phyloP scores from a whole-genome alignment of 2,329 filamentous ascomycete genomes.

The Cercospora nicotianae region DNA sequence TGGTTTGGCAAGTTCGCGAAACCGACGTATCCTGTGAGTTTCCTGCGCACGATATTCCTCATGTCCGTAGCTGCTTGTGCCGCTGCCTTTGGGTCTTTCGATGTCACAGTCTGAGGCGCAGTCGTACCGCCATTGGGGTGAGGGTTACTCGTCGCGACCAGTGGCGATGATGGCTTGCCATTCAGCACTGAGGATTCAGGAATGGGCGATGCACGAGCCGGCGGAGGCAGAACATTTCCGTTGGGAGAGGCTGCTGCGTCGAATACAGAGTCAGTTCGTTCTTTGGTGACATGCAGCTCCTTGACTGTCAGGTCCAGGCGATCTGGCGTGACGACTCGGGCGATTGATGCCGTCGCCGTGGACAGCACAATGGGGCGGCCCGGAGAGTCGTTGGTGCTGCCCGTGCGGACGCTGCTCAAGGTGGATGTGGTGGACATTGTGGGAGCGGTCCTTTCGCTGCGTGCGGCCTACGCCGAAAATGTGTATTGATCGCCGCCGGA shows the following conservation, averaged over 20 bases:
- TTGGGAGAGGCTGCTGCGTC: constrained; percentile 48
- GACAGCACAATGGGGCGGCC: constrained; percentile 21
- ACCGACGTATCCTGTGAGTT: constrained; percentile 96
- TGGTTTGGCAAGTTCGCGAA: constrained; percentile 99
- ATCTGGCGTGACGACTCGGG: constrained; percentile 27
- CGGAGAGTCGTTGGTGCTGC: constrained; percentile 21
- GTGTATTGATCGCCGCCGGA: constrained; percentile 22
- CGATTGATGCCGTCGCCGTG: constrained; percentile 27
- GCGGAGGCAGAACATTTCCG: constrained; percentile 45
- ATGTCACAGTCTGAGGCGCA: constrained; percentile 60
- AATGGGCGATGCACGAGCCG: constrained; percentile 50
- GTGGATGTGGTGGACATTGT: constrained; percentile 27
- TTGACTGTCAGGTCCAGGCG: constrained; percentile 26
- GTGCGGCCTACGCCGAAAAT: constrained; percentile 20
- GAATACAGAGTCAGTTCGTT: constrained; percentile 14
- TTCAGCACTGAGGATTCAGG: constrained; percentile 45
- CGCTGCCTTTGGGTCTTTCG: constrained; percentile 62
- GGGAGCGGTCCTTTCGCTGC: constrained; percentile 10
- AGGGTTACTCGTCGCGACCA: constrained; percentile 59
- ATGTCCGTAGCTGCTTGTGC: constrained; percentile 56
- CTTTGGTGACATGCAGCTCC: constrained; percentile 13
- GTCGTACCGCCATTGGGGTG: constrained; percentile 53
- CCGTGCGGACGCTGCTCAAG: constrained; percentile 20
- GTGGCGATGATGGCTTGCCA: constrained; percentile 56
- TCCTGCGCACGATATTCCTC: constrained; percentile 96